A percentile compares a stretch with the other conserved stretches of the same genome.
Conservation (phyloP, 495 filamentous ascomycete genomes). For the Aspergillus nidulans region DNA sequence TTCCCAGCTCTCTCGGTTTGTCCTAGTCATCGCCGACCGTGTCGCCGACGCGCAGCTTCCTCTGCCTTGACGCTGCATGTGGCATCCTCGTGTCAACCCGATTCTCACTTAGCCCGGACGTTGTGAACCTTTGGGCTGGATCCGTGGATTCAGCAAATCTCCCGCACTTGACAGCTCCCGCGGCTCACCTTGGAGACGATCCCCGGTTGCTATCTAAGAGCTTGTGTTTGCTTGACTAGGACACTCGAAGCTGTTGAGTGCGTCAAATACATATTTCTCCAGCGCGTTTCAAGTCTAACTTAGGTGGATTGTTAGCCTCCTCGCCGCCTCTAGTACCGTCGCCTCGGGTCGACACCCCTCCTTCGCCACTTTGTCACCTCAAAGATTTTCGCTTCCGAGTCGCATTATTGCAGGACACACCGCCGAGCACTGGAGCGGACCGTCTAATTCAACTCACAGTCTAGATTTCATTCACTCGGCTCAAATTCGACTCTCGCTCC, state of each 20-base stretch:
- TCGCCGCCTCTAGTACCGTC: constrained; percentile 7
- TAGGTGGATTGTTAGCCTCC: not conserved
- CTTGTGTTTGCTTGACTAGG: constrained; percentile 3
- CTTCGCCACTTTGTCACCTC: constrained; percentile 15
- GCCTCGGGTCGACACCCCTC: constrained; percentile 16
- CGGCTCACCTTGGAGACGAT: constrained; percentile 28
- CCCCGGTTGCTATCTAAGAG: constrained; percentile 11
- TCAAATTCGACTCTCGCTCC: not conserved
- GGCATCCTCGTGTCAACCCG: constrained; percentile 11
- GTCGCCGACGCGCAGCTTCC: constrained; percentile 8
- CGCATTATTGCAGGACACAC: not conserved
- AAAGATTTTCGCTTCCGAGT: constrained; percentile 5
- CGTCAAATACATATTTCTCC: not conserved
- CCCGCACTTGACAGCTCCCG: constrained; percentile 36
- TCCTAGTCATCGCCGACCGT: constrained; percentile 11
- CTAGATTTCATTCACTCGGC: not conserved
- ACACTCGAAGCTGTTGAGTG: constrained; percentile 2
- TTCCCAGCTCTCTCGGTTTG: constrained; percentile 6
- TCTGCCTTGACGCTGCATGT: constrained; percentile 9
- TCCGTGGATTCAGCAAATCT: constrained; percentile 40
- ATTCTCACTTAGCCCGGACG: constrained; percentile 9
- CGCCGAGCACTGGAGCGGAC: not conserved
- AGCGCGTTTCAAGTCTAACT: constrained; percentile 7
- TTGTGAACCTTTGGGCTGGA: constrained; percentile 27
- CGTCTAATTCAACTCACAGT: not conserved